phyloP scores from a whole-genome alignment of 2,329 filamentous ascomycete genomes.

The Fusarium anguioides region DNA sequence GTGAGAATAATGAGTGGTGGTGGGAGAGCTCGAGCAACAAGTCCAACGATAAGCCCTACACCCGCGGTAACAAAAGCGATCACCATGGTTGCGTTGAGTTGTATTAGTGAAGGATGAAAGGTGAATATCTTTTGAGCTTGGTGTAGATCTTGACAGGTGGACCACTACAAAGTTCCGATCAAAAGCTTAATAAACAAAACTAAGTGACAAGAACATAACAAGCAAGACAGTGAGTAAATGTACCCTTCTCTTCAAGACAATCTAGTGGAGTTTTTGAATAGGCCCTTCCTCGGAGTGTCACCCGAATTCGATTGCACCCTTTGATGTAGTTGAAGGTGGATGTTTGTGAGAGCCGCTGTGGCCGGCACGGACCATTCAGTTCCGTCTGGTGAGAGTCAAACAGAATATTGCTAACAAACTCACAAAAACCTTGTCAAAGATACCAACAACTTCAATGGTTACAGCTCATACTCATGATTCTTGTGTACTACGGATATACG shows the following conservation, averaged over 20 bases:
- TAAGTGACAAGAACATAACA: not conserved
- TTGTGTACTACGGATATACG: too few relatives aligned
- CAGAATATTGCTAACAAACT: too few relatives aligned
- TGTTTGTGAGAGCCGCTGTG: too few relatives aligned
- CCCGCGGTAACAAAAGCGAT: not conserved
- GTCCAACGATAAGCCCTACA: not conserved
- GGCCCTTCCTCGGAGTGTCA: not conserved
- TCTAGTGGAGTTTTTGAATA: not conserved
- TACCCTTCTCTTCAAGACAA: not conserved
- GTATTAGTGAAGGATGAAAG: not conserved
- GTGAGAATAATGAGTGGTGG: slow-evolving; percentile 25
- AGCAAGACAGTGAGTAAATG: not conserved
- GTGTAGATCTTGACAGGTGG: not conserved
- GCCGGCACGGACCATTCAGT: not conserved
- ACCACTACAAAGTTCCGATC: not conserved
- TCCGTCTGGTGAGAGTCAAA: too few relatives aligned
- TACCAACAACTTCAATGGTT: too few relatives aligned
- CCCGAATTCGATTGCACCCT: not conserved
- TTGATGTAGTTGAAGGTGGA: not conserved
- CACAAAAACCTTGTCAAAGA: too few relatives aligned
- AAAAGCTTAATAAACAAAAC: not conserved
- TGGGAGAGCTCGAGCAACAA: slow-evolving; percentile 2
- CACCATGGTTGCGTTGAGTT: not conserved
- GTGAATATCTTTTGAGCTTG: not conserved
- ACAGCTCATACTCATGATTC: too few relatives aligned